Conservation (phyloP, 306 rosid species). For the Vicia faba region DNA sequence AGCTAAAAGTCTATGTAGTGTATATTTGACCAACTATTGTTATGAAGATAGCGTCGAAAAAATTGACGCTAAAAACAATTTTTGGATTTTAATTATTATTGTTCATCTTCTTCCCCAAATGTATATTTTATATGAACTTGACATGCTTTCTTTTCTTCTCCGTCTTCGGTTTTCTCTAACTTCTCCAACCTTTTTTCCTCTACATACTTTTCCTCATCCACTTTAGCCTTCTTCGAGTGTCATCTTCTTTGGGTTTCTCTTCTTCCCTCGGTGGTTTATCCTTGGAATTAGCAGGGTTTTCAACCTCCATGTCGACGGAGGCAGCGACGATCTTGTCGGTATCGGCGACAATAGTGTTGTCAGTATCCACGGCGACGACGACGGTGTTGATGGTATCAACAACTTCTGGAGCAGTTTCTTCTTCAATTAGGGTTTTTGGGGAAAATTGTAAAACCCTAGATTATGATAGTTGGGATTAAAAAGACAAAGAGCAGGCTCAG, state of each 20-base stretch:
- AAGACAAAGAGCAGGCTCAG: not conserved
- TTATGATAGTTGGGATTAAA: not conserved
- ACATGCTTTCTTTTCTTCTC: constrained; percentile 29
- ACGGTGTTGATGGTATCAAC: too few relatives aligned
- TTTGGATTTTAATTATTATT: too few relatives aligned
- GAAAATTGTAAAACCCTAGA: constrained; percentile 41
- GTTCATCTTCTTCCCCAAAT: too few relatives aligned
- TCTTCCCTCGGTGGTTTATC: constrained; percentile 44
- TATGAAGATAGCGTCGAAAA: too few relatives aligned
- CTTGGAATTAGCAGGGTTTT: not conserved
- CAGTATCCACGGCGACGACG: too few relatives aligned
- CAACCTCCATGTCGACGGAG: constrained; percentile 45
- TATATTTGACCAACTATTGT: too few relatives aligned
- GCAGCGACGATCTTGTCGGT: not conserved
- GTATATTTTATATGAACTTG: too few relatives aligned
- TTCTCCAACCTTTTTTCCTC: constrained; percentile 59
- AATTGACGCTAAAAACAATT: too few relatives aligned
- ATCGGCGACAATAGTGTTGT: too few relatives aligned
- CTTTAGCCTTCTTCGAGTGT: constrained; percentile 44
- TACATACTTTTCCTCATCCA: constrained; percentile 36
- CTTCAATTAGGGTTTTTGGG: constrained; percentile 39
- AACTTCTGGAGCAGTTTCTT: constrained; percentile 39
- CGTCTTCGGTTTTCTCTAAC: constrained; percentile 27
- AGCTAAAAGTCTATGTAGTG: too few relatives aligned
- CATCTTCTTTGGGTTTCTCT: constrained; percentile 28